phyloP scores from a whole-genome alignment of 2,329 filamentous ascomycete genomes.

The Paraconiothyrium sp. region DNA sequence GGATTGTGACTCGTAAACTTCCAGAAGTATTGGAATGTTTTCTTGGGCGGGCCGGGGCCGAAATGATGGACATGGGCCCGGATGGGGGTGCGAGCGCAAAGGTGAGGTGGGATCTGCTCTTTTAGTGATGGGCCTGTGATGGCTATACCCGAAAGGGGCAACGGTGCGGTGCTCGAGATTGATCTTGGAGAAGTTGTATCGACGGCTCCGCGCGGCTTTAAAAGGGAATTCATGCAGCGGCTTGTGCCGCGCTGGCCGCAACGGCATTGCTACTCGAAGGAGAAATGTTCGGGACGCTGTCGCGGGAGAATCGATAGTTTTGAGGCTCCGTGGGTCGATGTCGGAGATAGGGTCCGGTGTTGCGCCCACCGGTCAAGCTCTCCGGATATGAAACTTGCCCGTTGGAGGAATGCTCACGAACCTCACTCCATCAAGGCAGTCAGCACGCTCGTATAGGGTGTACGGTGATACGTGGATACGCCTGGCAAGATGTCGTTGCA shows the following conservation, averaged over 20 bases:
- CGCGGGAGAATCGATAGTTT: slow-evolving; percentile 1
- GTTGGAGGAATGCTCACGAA: neutral
- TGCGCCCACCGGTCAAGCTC: neutral
- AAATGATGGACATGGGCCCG: neutral
- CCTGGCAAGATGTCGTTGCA: slow-evolving; percentile 8
- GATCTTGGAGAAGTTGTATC: neutral
- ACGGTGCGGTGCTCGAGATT: slow-evolving; percentile 6
- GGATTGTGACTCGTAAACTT: neutral
- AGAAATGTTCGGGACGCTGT: neutral
- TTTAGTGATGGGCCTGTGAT: slow-evolving; percentile 6
- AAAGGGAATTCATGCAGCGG: neutral
- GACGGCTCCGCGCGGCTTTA: neutral
- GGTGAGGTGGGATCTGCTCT: neutral
- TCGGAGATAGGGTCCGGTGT: neutral
- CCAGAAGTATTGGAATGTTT: neutral
- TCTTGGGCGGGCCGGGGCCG: neutral
- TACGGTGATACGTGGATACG: neutral
- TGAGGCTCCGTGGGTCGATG: slow-evolving; percentile 4
- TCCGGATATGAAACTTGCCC: neutral
- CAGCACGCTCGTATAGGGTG: slow-evolving; percentile 1
- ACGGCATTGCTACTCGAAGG: slow-evolving; percentile 9
- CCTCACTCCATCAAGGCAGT: neutral
- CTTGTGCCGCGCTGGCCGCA: slow-evolving; percentile 5
- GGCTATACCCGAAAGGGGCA: slow-evolving; percentile 6
- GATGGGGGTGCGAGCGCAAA: neutral